phyloP scores from a whole-genome alignment of 1,284 basidiomycete genomes.

The Wolfiporia cocos region DNA sequence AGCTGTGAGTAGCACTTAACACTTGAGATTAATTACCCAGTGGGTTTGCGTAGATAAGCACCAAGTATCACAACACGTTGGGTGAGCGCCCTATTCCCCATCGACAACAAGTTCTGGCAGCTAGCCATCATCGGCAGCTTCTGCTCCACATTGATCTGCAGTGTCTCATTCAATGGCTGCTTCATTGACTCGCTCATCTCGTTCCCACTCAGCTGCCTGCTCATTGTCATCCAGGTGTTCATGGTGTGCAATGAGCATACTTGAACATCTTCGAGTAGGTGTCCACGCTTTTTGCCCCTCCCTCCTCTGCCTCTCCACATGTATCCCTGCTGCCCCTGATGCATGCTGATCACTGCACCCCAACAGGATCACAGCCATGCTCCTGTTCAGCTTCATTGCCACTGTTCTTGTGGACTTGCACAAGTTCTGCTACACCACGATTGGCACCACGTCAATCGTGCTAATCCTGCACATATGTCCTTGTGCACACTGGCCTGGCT shows the following conservation, averaged over 20 bases:
- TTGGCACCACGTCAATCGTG: too few relatives aligned
- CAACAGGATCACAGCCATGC: slow-evolving; percentile 72
- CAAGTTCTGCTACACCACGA: too few relatives aligned
- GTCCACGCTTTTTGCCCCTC: slow-evolving; percentile 23
- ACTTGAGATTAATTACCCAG: too few relatives aligned
- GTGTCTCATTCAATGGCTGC: slow-evolving; percentile 66
- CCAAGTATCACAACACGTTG: too few relatives aligned
- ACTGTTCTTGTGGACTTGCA: slow-evolving; percentile 77
- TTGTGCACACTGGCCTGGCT: slow-evolving; percentile 25
- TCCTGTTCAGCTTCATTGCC: slow-evolving; percentile 75
- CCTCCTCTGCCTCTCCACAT: not conserved
- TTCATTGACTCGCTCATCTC: too few relatives aligned
- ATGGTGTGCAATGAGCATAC: slow-evolving; percentile 75
- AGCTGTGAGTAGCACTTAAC: too few relatives aligned
- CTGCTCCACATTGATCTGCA: slow-evolving; percentile 78
- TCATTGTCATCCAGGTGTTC: slow-evolving; percentile 73
- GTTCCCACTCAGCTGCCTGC: slow-evolving; percentile 77
- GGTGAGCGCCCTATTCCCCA: too few relatives aligned
- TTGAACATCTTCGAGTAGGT: too few relatives aligned
- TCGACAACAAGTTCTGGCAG: too few relatives aligned
- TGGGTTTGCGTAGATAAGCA: too few relatives aligned
- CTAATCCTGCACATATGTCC: slow-evolving; percentile 75
- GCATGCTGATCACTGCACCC: too few relatives aligned
- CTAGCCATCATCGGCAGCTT: slow-evolving; percentile 83
- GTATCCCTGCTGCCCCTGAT: too few relatives aligned